Base-by-base conservation (phyloP, 805 yeast genomes). In the Jamesozyma hellenica region DNA sequence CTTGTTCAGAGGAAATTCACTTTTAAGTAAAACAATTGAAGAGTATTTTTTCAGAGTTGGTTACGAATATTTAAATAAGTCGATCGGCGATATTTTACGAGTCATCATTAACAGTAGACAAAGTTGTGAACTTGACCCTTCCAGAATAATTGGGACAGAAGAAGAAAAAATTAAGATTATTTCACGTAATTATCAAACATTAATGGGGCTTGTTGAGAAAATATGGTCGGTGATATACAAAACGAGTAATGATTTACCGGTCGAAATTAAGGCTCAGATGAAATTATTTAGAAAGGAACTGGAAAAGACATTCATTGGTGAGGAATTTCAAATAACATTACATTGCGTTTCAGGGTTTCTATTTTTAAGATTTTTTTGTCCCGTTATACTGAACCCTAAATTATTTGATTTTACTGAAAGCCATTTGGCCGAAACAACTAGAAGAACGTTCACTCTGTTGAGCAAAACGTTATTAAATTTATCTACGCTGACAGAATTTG, bases 341-440 rank as follows among this genome's bases (percentile, higher is more conserved):
- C 81, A 87, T 52, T 82, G 94, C 36, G 63, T 88, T 26, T 74
- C 92, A 16, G 87, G 95, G 1, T 83, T 92, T 51, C 64, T 90
- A 11, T 92, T 90, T 56, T 63, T 90, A 43, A 66, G 96, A 43
- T 84, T 80, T 58, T 73, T 87, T 47, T 87, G 96, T 51, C 97
- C 98, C 0, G 95, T 95, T 0, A 73, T 90, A 23, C 63, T 92
- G 53, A 88, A 86, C 52, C 98, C 98, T 0, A 86, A 85, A 51
- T 60, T 88, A 36, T 87, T 86, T 57, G 77, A 79, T 44, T 65
- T 92, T 36, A 74, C 85, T 0, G 70, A 74, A 38, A 68, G 73
- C 28, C 90, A 83, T 49, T 85, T 86, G 43, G 70, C 77, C 8
- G 85, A 87, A 2, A 68, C 68, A 10, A 68, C 78, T 2, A 88